Base-by-base conservation (phyloP, 2,329 filamentous ascomycete genomes). In the Trichoderma endophyticum region DNA sequence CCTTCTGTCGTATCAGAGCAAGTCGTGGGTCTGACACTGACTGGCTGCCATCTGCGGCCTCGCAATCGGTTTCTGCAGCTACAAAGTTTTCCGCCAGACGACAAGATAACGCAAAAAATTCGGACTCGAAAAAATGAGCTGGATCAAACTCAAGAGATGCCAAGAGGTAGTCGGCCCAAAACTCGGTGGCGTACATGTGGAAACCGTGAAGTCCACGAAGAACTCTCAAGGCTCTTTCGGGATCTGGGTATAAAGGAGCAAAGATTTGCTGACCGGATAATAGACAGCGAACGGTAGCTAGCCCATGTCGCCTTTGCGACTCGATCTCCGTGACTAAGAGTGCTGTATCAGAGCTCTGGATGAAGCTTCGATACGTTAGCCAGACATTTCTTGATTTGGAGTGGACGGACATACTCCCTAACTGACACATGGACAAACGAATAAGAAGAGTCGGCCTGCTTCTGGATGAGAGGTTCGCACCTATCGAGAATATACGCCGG, bases 391-490 rank as follows among this genome's bases (percentile, higher is more conserved):
- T 3, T 9, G 11, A 9, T 9, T 8, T 5, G 9, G 9, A 2
- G 4, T 30, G 32, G 8, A 26, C 6, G 28, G 11, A 32, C 62
- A 15, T 73, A 80, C 79, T 79, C 77, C 59, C 77, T 77, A 0
- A 80, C 76, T 0, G 77, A 79, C 1, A 76, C 66, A 65, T 80
- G 78, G 6, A 80, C 76, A 57, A 80, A 79, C 0, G 71, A 56
- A 9, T 78, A 67, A 1, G 76, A 77, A 0, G 75, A 74, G 51
- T 80, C 76, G 2, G 32, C 54, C 3, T 73, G 72, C 59, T 78
- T 73, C 21, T 79, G 75, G 0, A 79, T 63, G 1, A 80, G 43
- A 1, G 78, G 69, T 2, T 66, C 70, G 51, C 77, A 79, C 2
- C 74, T 73, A 21, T 77, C 74, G 0, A 79, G 65, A 14, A 78